Evolutionary conservation across 2,329 filamentous ascomycete genomes (phyloP).

Genomic region (Hymenoscyphus occultus): DNA sequence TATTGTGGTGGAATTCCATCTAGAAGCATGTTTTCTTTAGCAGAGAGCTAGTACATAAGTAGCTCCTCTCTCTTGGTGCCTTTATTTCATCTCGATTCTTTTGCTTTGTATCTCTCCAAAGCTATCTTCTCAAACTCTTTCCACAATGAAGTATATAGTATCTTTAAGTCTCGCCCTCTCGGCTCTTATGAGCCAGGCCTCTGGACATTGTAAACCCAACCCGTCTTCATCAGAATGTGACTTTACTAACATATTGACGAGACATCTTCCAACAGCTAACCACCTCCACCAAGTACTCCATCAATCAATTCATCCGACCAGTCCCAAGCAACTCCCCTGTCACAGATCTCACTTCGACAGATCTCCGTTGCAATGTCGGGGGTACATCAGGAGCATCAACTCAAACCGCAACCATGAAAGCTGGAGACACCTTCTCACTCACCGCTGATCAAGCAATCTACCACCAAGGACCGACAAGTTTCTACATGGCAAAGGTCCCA

Average conservation of each 20-base stretch:
- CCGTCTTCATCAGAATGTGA: background rate
- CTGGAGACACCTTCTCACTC: constrained; percentile 44
- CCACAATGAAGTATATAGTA: constrained; percentile 20
- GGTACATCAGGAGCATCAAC: constrained; percentile 27
- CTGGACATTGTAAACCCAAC: constrained; percentile 20
- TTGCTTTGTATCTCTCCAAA: background rate
- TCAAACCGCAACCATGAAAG: constrained; percentile 33
- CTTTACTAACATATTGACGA: constrained; percentile 16
- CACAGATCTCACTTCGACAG: constrained; percentile 29
- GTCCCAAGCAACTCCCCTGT: constrained; percentile 46
- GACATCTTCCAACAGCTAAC: constrained; percentile 32
- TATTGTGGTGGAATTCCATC: background rate
- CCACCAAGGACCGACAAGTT: constrained; percentile 37
- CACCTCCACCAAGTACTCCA: constrained; percentile 31
- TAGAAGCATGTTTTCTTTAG: background rate
- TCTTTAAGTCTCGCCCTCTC: constrained; percentile 15
- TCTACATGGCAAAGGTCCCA: constrained; percentile 41
- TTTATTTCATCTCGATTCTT: background rate
- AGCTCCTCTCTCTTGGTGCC: background rate
- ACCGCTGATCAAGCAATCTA: constrained; percentile 42
- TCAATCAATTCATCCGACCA: constrained; percentile 50
- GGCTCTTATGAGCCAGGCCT: constrained; percentile 16
- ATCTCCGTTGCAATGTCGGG: constrained; percentile 43
- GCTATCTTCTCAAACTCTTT: background rate
- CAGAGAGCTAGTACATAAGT: background rate